phyloP scores from a whole-genome alignment of 1,139 yeast species.

The Geotrichum restrictum region DNA sequence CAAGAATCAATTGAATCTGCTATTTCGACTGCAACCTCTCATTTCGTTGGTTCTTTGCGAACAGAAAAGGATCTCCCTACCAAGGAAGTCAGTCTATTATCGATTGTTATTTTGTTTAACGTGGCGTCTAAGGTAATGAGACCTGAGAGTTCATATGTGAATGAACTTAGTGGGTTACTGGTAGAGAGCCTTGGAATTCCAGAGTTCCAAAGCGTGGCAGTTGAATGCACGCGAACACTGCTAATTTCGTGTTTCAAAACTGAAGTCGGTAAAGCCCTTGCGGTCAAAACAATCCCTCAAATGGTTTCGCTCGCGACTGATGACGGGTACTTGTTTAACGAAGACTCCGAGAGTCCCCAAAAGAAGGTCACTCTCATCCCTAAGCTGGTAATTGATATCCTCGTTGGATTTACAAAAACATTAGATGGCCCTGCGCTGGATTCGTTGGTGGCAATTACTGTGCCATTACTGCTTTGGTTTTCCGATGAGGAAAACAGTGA shows the following conservation, averaged over 20 bases:
- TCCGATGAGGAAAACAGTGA: constrained; percentile 32
- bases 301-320: constrained; percentile 35
- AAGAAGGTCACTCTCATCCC: constrained; percentile 21
- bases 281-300: constrained; percentile 43
- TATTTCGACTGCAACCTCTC: constrained; percentile 31
- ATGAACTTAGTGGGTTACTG: constrained; percentile 42
- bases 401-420: constrained; percentile 48
- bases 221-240: constrained; percentile 58
- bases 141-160: constrained; percentile 33
- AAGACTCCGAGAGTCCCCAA: constrained; percentile 4
- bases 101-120: constrained; percentile 58
- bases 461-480: constrained; percentile 51
- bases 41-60: constrained; percentile 25
- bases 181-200: constrained; percentile 38
- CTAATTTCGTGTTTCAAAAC: constrained; percentile 43
- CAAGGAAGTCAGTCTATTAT: constrained; percentile 49
- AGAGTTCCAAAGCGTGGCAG: constrained; percentile 45
- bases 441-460: constrained; percentile 40
- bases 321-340: constrained; percentile 20
- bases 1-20: constrained; percentile 41
- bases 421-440: constrained; percentile 36
- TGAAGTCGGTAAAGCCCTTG: constrained; percentile 32
- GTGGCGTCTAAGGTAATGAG: constrained; percentile 47
- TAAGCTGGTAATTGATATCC: constrained; percentile 52
- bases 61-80: constrained; percentile 41